phyloP scores from a whole-genome alignment of 2,329 filamentous ascomycete species.

The Venturia effusa region DNA sequence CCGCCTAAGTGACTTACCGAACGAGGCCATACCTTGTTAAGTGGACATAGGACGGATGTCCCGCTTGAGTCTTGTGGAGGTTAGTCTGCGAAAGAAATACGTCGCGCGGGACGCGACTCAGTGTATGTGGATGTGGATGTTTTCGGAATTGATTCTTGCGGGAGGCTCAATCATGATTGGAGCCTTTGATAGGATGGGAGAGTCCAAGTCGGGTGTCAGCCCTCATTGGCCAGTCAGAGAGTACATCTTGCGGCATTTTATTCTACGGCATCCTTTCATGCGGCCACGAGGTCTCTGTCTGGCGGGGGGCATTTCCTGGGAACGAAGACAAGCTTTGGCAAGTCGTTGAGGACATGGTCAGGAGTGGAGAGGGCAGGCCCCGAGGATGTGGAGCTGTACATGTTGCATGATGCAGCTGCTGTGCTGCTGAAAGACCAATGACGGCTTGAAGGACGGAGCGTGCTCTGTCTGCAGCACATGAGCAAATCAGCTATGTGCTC shows the following conservation, averaged over 20 bases:
- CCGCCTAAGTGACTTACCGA: background rate
- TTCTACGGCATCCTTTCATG: constrained; percentile 8
- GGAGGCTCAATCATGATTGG: background rate
- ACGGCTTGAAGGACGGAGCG: background rate
- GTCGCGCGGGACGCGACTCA: background rate
- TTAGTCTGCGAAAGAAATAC: background rate
- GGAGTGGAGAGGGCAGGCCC: background rate
- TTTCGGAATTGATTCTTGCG: background rate
- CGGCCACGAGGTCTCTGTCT: background rate
- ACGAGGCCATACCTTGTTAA: too few relatives aligned
- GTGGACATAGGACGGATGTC: background rate
- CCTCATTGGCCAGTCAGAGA: background rate
- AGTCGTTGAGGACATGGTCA: background rate
- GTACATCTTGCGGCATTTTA: constrained; percentile 6
- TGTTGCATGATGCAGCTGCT: background rate
- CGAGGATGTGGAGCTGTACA: background rate
- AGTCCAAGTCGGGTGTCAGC: background rate
- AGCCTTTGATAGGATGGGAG: background rate
- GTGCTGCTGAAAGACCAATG: background rate
- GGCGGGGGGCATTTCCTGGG: background rate
- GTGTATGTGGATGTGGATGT: background rate
- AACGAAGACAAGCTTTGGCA: constrained; percentile 2
- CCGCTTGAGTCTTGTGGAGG: background rate
- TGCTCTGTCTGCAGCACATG: background rate
- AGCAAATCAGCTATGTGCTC: background rate